phyloP scores from a whole-genome alignment of 2,329 filamentous ascomycete species.

The Aspergillus intermedius region DNA sequence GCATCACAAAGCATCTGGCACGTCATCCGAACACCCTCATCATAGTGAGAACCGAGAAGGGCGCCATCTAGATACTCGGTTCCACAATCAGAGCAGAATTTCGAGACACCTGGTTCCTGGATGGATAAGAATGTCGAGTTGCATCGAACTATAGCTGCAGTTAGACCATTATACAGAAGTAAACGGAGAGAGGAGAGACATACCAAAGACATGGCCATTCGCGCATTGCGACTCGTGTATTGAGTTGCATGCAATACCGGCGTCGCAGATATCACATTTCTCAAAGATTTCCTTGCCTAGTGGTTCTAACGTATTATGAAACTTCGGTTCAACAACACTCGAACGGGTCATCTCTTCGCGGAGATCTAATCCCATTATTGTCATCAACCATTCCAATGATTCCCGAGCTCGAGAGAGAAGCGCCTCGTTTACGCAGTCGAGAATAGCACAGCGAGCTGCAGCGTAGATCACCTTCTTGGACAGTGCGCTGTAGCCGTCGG shows the following conservation, averaged over 20 bases:
- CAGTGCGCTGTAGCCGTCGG: conserved; percentile 13
- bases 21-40: conserved; percentile 11
- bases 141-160: conserved; percentile 41
- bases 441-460: conserved; percentile 30
- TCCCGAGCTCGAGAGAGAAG: conserved; percentile 19
- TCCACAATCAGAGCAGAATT: conserved; percentile 48
- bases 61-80: conserved; percentile 45
- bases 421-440: conserved; percentile 17
- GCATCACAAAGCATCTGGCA: conserved; percentile 21
- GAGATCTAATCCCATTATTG: conserved; percentile 23
- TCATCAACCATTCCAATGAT: conserved; percentile 22
- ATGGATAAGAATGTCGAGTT: conserved; percentile 50
- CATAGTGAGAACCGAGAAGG: conserved; percentile 15
- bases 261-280: conserved; percentile 48
- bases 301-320: conserved; percentile 14
- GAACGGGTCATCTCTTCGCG: conserved; percentile 22
- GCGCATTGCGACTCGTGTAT: conserved; percentile 42
- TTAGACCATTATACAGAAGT: background rate
- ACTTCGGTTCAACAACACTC: conserved; percentile 17
- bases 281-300: conserved; percentile 34
- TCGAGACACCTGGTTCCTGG: conserved; percentile 48
- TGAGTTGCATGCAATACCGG: conserved; percentile 43
- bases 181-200: background rate
- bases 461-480: conserved; percentile 30
- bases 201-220: conserved; percentile 48